Conservation (phyloP, 2,329 filamentous ascomycete genomes). For the Dothistroma pini region DNA sequence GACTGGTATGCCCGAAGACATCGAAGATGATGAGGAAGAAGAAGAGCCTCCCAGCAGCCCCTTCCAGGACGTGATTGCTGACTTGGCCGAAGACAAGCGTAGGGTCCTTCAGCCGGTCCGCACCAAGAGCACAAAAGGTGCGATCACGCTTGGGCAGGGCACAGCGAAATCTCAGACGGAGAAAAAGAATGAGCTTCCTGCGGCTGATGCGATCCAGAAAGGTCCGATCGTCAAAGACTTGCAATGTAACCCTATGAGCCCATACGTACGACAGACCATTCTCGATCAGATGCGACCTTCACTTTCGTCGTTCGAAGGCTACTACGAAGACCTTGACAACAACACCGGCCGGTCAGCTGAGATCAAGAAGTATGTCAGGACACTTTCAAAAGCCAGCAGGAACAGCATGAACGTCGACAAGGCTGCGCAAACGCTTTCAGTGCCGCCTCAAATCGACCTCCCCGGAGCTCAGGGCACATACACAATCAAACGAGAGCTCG, state of each 20-base stretch:
- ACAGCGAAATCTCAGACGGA: constrained; percentile 33
- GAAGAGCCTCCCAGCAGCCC: constrained; percentile 65
- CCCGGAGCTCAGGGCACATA: constrained; percentile 64
- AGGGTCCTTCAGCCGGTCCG: constrained; percentile 52
- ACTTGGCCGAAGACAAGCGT: constrained; percentile 41
- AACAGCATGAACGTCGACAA: constrained; percentile 55
- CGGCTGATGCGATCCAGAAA: constrained; percentile 49
- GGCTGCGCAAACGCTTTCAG: constrained; percentile 55
- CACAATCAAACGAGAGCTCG: constrained; percentile 77
- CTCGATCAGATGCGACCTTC: constrained; percentile 70
- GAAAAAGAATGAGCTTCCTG: constrained; percentile 20
- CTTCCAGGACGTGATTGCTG: constrained; percentile 60
- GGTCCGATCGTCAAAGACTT: constrained; percentile 74
- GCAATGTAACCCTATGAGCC: constrained; percentile 87
- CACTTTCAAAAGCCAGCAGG: constrained; percentile 55
- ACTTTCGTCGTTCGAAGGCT: constrained; percentile 71
- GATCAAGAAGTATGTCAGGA: constrained; percentile 77
- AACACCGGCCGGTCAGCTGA: constrained; percentile 66
- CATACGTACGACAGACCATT: constrained; percentile 69
- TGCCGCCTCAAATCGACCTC: constrained; percentile 65
- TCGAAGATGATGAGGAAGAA: constrained; percentile 40
- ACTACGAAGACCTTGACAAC: constrained; percentile 66
- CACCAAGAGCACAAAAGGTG: constrained; percentile 46
- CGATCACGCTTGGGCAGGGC: constrained; percentile 35
- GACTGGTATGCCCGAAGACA: constrained; percentile 37